Base-by-base conservation (phyloP, 495 filamentous ascomycete genomes). In the Talaromyces trachyspermus region DNA sequence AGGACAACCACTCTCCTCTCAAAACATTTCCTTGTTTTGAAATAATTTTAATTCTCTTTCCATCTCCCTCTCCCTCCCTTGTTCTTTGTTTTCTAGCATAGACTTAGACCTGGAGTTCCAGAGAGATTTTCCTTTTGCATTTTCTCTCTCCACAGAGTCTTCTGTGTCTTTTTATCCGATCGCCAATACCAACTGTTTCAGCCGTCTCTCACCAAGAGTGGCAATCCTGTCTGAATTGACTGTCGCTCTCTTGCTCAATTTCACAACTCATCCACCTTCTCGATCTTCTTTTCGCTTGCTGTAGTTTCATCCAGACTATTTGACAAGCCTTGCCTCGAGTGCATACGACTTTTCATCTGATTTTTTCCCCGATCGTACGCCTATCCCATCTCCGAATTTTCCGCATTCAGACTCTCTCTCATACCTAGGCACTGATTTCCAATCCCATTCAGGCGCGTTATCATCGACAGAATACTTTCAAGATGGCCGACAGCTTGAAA, bases 401-500 rank as follows among this genome's bases (percentile, higher is more conserved):
- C n/a, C n/a, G n/a, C n/a, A n/a, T n/a, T n/a, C n/a, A n/a, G n/a
- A n/a, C n/a, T n/a, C n/a, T n/a, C n/a, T n/a, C n/a, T n/a, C n/a
- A n/a, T n/a, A n/a, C n/a, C n/a, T n/a, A n/a, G n/a, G n/a, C n/a
- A n/a, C n/a, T n/a, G n/a, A n/a, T n/a, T n/a, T n/a, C n/a, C n/a
- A n/a, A n/a, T n/a, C n/a, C n/a, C n/a, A n/a, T n/a, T n/a, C n/a
- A n/a, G n/a, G n/a, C n/a, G n/a, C n/a, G n/a, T n/a, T n/a, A n/a
- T n/a, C n/a, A n/a, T 42, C 39, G 22, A 41, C 53, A 40, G 14
- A 27, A 27, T 38, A 32, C 27, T 42, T 52, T 58, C 72, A 82
- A 64, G 55, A 97, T 97, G 92, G 91, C 92, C 67, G 89, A 95
- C 67, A 83, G 94, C 72, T 81, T 98, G 55, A 88, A 89, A 66